Evolutionary conservation across 306 rosid genomes (phyloP).

Genomic region (Cajanus cajan): DNA sequence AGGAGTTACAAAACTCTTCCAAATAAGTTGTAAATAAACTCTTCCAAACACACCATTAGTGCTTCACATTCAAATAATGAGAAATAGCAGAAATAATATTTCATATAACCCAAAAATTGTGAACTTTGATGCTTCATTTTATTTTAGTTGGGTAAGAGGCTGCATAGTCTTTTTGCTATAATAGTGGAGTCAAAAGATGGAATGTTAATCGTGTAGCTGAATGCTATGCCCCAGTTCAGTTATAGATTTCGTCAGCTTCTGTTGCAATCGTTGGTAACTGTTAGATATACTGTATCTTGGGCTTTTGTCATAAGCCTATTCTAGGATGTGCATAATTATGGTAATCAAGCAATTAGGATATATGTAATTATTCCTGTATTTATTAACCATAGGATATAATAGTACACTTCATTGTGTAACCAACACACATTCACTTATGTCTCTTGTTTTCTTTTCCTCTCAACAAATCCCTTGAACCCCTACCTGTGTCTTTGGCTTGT

Average conservation of each 20-base stretch:
- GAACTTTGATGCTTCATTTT: background rate
- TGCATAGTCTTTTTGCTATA: conserved; percentile 8
- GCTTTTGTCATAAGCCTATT: too few relatives aligned
- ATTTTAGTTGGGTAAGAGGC: conserved; percentile 9
- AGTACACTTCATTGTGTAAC: too few relatives aligned
- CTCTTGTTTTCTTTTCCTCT: background rate
- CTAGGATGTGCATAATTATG: too few relatives aligned
- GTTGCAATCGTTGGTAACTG: background rate
- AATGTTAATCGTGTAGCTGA: background rate
- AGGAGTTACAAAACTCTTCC: background rate
- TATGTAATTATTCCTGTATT: too few relatives aligned
- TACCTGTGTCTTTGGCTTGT: too few relatives aligned
- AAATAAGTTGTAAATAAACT: background rate
- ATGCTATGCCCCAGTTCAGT: background rate
- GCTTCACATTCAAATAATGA: conserved; percentile 15
- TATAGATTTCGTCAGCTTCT: background rate
- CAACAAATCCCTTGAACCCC: background rate
- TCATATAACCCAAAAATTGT: conserved; percentile 3
- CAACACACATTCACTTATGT: background rate
- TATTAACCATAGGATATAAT: too few relatives aligned
- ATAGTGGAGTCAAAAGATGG: background rate
- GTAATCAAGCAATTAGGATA: too few relatives aligned
- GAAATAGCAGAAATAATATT: background rate
- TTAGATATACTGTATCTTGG: too few relatives aligned
- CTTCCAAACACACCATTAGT: background rate